Evolutionary conservation across 805 yeast species (phyloP).

Genomic region (Sugiyamaella marilandica): DNA sequence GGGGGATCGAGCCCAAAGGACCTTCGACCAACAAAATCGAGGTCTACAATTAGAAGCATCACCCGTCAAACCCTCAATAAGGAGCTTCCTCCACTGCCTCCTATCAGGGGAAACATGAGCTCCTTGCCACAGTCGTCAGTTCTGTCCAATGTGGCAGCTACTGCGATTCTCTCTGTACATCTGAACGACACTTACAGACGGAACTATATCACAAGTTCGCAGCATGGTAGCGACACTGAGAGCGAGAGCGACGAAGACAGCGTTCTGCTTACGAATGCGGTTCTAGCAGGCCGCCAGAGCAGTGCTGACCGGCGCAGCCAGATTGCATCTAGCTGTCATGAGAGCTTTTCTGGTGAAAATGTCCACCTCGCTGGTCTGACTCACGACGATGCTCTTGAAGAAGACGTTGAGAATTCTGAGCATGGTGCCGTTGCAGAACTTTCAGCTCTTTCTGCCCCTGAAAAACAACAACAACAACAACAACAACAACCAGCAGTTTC

Average conservation of each 20-base stretch:
- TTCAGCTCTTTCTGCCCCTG: too few species aligned
- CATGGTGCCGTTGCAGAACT: too few species aligned
- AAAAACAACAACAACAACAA: too few species aligned
- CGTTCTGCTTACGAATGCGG: not conserved
- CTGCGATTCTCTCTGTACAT: not conserved
- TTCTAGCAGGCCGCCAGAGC: not conserved
- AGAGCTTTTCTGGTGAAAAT: not conserved
- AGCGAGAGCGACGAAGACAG: not conserved
- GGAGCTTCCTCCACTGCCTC: constrained; percentile 4
- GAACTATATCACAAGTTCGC: not conserved
- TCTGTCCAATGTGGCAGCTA: not conserved
- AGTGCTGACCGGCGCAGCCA: not conserved
- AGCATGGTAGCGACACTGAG: not conserved
- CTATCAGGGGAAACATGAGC: not conserved
- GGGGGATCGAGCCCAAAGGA: not conserved
- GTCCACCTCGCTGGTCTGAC: too few species aligned
- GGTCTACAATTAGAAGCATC: not conserved
- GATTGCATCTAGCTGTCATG: not conserved
- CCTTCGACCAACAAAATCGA: not conserved
- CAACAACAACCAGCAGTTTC: too few species aligned
- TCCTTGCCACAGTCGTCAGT: not conserved
- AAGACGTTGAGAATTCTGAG: too few species aligned
- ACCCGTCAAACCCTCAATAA: not conserved
- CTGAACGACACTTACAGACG: not conserved
- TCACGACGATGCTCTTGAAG: too few species aligned